phyloP scores from a whole-genome alignment of 371 early-diverging fungal species.

The Syncephalastrum contaminatum region DNA sequence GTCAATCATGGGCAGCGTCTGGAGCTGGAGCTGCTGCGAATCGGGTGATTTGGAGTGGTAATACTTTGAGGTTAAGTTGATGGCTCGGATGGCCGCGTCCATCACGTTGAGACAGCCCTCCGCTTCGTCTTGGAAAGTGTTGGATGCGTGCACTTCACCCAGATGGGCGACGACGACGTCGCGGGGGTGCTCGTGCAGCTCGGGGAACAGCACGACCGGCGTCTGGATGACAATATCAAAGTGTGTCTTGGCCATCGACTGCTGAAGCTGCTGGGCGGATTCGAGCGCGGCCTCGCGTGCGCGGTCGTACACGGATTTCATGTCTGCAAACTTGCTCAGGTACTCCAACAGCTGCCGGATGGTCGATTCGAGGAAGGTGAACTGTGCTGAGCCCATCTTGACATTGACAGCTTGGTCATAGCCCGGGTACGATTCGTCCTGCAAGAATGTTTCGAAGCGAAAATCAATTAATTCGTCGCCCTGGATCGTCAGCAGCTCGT shows the following conservation, averaged over 20 bases:
- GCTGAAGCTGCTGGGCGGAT: slow-evolving; percentile 72
- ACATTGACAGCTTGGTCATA: slow-evolving; percentile 82
- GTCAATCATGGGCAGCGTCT: slow-evolving; percentile 79
- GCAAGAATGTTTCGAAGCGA: slow-evolving; percentile 75
- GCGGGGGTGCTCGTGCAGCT: slow-evolving; percentile 46
- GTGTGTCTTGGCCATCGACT: slow-evolving; percentile 70
- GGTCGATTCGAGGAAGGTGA: slow-evolving; percentile 68
- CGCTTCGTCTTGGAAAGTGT: slow-evolving; percentile 55
- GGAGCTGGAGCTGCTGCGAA: slow-evolving; percentile 26
- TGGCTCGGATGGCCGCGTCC: slow-evolving; percentile 65
- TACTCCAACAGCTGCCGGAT: slow-evolving; percentile 57
- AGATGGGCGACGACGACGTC: slow-evolving; percentile 77
- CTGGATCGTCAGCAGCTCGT: slow-evolving; percentile 78
- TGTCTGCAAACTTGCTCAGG: slow-evolving; percentile 78
- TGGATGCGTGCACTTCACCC: slow-evolving; percentile 85
- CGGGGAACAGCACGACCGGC: slow-evolving; percentile 89
- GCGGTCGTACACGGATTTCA: slow-evolving; percentile 86
- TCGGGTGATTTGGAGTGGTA: slow-evolving; percentile 24
- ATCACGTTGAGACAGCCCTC: slow-evolving; percentile 60
- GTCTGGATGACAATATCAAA: slow-evolving; percentile 86
- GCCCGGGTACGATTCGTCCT: slow-evolving; percentile 68
- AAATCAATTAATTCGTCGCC: slow-evolving; percentile 90
- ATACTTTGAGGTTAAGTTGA: slow-evolving; percentile 65
- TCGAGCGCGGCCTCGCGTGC: slow-evolving; percentile 87
- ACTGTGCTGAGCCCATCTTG: slow-evolving; percentile 78